Evolutionary conservation across 2,329 filamentous ascomycete species (phyloP), one percentile per base, ranked within the genome.

Genomic region (Pestalotiopsis sp.): DNA sequence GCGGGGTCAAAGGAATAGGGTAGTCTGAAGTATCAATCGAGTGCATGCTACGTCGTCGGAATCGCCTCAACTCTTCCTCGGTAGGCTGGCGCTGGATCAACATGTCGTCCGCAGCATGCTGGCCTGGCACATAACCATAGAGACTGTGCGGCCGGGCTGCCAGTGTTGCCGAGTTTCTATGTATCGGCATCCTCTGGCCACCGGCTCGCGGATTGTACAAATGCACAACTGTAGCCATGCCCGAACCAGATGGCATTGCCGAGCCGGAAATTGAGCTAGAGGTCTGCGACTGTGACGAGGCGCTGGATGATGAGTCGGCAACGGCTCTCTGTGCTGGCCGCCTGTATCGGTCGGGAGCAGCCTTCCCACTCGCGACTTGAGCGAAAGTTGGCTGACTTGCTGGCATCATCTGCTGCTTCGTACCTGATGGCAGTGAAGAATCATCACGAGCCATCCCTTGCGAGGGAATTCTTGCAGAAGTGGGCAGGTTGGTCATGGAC

Each of bases 331-430:
- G 84, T 67, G 85, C 85, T 69, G 86, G 80, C 65, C 94, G 91
- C 74, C 94, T 89, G 78, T 98, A 98, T 69, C 95, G 90, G 78
- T 97, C 94, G 1, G 94, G 93, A 1, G 92, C 90, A 25, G 90
- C 84, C 75, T 94, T 94, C 61, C 84, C 81, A 25, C 89, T 84
- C 4, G 86, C 84, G 57, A 90, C 86, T 80, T 81, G 91, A 76
- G 73, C 85, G 81, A 78, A 90, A 72, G 81, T 87, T 63, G 89
- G 86, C 73, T 84, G 84, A 25, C 78, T 80, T 13, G 82, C 73
- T 3, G 81, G 76, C 58, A 75, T 75, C 57, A 81, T 80, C 72
- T 85, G 85, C 17, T 83, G 84, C 67, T 81, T 82, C 68, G 80
- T 76, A 41, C 78, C 74, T 13, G 79, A 77, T 0, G 83, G 79